Conservation (phyloP, 192 early-diverging fungal species). For the Linnemannia elongata region DNA sequence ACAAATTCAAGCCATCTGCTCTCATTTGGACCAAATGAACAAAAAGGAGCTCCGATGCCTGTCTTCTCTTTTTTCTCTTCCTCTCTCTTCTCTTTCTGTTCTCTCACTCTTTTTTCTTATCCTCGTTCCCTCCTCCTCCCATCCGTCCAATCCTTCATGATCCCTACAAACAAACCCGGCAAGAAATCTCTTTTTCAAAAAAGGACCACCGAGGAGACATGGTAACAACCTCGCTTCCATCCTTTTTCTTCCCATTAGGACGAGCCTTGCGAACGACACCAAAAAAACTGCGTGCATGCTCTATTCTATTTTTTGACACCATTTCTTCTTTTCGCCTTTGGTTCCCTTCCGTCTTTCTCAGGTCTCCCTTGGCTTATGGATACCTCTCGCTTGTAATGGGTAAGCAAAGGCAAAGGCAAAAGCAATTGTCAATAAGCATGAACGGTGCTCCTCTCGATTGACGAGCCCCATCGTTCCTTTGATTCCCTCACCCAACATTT, state of each 20-base stretch:
- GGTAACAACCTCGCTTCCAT: not conserved
- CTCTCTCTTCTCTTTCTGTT: not conserved
- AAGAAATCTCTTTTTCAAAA: not conserved
- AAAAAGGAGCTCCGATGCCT: not conserved
- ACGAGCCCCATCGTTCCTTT: not conserved
- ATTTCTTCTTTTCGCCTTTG: not conserved
- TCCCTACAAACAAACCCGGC: not conserved
- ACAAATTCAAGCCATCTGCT: not conserved
- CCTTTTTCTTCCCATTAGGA: not conserved
- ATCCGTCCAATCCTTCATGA: not conserved
- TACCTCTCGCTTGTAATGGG: slow-evolving; percentile 1
- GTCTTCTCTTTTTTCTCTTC: not conserved
- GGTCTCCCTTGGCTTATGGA: slow-evolving; percentile 4
- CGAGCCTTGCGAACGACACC: not conserved
- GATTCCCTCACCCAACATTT: not conserved
- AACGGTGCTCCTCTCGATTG: not conserved
- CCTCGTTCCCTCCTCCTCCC: not conserved
- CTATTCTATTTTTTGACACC: not conserved
- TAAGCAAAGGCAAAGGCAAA: not conserved
- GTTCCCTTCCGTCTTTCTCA: not conserved
- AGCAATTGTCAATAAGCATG: too few relatives aligned
- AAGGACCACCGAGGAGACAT: slow-evolving; percentile 7
- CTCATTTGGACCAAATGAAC: not conserved
- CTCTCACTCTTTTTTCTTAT: not conserved
- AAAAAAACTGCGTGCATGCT: too few relatives aligned